Percentiles rank a stretch among this genome's conserved stretches.
phyloP scores from a whole-genome alignment of 1,284 basidiomycete genomes.

The Ganoderma lucidum region DNA sequence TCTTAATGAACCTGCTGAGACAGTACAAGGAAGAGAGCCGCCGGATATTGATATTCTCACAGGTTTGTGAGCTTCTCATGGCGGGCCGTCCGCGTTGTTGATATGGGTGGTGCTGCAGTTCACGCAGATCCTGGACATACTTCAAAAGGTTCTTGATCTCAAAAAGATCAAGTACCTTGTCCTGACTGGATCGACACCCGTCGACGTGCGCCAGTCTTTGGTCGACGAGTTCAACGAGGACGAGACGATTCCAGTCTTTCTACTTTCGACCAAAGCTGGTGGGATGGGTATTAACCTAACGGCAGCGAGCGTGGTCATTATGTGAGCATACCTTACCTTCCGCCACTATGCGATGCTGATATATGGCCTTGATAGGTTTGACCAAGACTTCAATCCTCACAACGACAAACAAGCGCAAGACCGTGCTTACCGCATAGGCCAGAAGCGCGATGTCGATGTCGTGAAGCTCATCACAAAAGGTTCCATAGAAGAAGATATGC shows the following conservation, averaged over 20 bases:
- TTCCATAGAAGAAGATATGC: constrained; percentile 97
- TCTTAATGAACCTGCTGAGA: constrained; percentile 77
- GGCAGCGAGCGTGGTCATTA: constrained; percentile 92
- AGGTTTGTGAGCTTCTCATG: constrained; percentile 55
- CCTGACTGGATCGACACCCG: constrained; percentile 95
- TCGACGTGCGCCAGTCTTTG: constrained; percentile 91
- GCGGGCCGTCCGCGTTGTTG: not conserved
- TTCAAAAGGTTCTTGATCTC: constrained; percentile 86
- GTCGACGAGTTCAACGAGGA: constrained; percentile 99
- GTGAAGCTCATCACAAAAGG: constrained; percentile 93
- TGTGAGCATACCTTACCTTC: constrained; percentile 54
- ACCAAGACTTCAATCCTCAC: constrained; percentile 96
- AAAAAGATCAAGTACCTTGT: constrained; percentile 83
- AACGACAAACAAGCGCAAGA: constrained; percentile 97
- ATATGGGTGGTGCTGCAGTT: constrained; percentile 62
- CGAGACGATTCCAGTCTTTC: constrained; percentile 88
- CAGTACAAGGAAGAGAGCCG: constrained; percentile 77
- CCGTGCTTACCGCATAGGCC: constrained; percentile 97
- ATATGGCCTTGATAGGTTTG: constrained; percentile 67
- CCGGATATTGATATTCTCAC: constrained; percentile 93
- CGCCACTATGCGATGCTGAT: not conserved
- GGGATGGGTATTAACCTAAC: constrained; percentile 93
- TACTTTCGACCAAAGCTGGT: constrained; percentile 96
- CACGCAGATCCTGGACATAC: constrained; percentile 93
- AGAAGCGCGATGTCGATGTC: constrained; percentile 90